Evolutionary conservation across 2,329 filamentous ascomycete species (phyloP).

Genomic region (Eurotiales sp.): DNA sequence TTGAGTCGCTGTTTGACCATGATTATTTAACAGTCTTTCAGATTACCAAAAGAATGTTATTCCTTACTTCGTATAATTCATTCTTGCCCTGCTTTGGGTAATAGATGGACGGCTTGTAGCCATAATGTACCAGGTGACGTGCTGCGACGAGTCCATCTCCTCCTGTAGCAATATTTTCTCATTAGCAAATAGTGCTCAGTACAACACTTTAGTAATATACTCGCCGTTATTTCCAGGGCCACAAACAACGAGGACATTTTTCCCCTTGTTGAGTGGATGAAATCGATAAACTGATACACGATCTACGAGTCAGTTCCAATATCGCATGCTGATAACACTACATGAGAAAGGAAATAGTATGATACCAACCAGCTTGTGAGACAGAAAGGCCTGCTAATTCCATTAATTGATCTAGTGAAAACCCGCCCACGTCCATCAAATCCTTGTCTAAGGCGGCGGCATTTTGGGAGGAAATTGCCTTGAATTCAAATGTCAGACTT

Average conservation of each 20-base stretch:
- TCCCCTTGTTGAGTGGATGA: slow-evolving; percentile 69
- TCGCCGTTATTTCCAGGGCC: slow-evolving; percentile 69
- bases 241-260: slow-evolving; percentile 78
- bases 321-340: not conserved
- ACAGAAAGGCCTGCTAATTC: slow-evolving; percentile 91
- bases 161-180: slow-evolving; percentile 49
- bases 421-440: slow-evolving; percentile 81
- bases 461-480: slow-evolving; percentile 85
- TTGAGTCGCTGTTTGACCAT: slow-evolving; percentile 64
- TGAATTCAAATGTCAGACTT: not conserved
- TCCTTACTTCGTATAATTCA: slow-evolving; percentile 73
- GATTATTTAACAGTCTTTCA: too few relatives aligned
- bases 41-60: not conserved
- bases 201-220: not conserved
- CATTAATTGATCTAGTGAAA: slow-evolving; percentile 96
- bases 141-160: slow-evolving; percentile 94
- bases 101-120: slow-evolving; percentile 83
- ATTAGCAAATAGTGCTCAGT: not conserved
- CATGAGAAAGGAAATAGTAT: not conserved
- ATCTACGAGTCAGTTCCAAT: not conserved
- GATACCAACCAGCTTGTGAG: slow-evolving; percentile 69
- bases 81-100: slow-evolving; percentile 91
- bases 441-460: slow-evolving; percentile 88
- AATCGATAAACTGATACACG: slow-evolving; percentile 67
- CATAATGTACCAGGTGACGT: slow-evolving; percentile 85